Base-by-base conservation (phyloP, 768 basidiomycete species). In the Russula brevipes region DNA sequence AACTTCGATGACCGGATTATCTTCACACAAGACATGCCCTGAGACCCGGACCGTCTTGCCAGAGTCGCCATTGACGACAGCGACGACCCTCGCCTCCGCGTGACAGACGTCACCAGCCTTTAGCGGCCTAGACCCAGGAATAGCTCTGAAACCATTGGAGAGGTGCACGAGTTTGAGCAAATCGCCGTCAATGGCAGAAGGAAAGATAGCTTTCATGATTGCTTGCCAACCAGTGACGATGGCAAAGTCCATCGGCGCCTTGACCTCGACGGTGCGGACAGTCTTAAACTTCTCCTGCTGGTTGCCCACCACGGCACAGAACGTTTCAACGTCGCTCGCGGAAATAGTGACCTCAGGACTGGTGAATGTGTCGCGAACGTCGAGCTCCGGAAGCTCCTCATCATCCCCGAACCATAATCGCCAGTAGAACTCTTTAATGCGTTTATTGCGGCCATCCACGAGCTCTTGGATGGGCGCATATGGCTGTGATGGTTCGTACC, bases 161-260 rank as follows among this genome's bases (percentile, higher is more conserved):
- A 99, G 84, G 72, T 99, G 97, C 51, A 98, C 96, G 39, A 98
- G 87, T 75, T 94, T 95, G 69, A 98, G 80, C 16, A 98, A 77
- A 74, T 99, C 96, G 1, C 96, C 97, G 66, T 98, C 91, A 72
- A 99, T 92, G 11, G 84, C 76, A 12, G 81, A 73, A 6, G 97
- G 97, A 85, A 99, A 99, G 76, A 98, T 96, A 1, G 94, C 86
- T 74, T 91, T 93, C 89, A 98, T 99, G 76, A 99, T 98, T n/a
- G 95, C 91, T 94, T 96, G 87, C 97, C 97, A 99, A 51, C 96
- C 95, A 45, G 94, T 88, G 55, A 98, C 96, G 71, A 99, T 99
- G 31, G 95, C 93, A 70, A 97, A 98, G 77, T 98, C 96, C 92
- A 99, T 96, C 0, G 97, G 97, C 2, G 96, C 94, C 70, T 89